A percentile compares a stretch with the other conserved stretches of the same genome.
Conservation (phyloP, 352 stramenopile genomes). For the Peronospora belbahrii region DNA sequence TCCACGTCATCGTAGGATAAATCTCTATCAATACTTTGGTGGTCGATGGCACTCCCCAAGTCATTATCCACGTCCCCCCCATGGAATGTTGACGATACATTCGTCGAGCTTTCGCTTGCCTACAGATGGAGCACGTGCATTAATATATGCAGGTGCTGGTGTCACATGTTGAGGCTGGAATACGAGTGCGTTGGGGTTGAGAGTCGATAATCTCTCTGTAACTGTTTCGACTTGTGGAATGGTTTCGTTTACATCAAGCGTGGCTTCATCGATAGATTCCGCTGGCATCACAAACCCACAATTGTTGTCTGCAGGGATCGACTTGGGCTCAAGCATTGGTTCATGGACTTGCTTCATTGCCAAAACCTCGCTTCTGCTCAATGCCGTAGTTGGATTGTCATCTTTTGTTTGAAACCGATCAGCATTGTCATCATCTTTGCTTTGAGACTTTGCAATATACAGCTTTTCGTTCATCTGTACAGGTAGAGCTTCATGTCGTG, state of each 20-base stretch:
- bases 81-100: slow-evolving; percentile 47
- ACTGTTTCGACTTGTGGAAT: not conserved
- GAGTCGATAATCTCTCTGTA: slow-evolving; percentile 12
- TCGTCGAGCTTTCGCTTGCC: slow-evolving; percentile 70
- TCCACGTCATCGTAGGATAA: slow-evolving; percentile 23
- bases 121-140: slow-evolving; percentile 3
- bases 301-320: not conserved
- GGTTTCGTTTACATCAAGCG: slow-evolving; percentile 4
- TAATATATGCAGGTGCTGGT: not conserved
- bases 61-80: slow-evolving; percentile 27
- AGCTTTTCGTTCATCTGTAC: not conserved
- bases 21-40: slow-evolving; percentile 10
- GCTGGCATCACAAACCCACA: slow-evolving; percentile 7
- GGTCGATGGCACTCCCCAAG: slow-evolving; percentile 9
- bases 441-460: not conserved
- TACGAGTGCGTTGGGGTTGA: slow-evolving; percentile 54
- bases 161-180: slow-evolving; percentile 37
- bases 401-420: not conserved
- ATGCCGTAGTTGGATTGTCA: not conserved
- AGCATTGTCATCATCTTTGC: not conserved
- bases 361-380: not conserved
- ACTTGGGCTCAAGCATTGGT: slow-evolving; percentile 6
- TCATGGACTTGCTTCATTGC: slow-evolving; percentile 14
- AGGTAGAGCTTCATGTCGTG: not conserved
- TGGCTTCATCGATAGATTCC: slow-evolving; percentile 11